These are phyloP conservation scores for Pseudogymnoascus sp. DNA, from an alignment of 2,329 filamentous ascomycete genomes.

Conservation along the genomic window DNA sequence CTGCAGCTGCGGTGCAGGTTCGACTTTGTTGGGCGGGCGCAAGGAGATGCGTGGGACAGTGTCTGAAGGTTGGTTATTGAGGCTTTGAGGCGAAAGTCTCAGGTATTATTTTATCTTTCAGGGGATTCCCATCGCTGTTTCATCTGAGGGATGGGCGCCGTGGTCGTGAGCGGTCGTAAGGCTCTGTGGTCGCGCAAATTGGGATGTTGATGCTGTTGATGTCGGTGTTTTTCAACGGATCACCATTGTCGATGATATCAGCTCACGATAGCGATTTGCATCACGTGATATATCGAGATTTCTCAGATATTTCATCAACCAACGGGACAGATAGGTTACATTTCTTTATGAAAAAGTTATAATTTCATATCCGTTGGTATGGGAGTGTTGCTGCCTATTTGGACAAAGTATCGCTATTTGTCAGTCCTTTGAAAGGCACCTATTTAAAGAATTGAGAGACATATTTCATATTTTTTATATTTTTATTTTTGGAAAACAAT, in stretches of 20 bases:
- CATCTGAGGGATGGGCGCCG: not conserved
- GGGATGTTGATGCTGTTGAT: not conserved
- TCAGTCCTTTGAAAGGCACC: not conserved
- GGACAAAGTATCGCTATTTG: not conserved
- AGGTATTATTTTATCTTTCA: not conserved
- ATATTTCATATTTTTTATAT: not conserved
- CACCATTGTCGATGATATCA: conserved; percentile 2
- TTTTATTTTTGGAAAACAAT: not conserved
- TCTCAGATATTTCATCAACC: not conserved
- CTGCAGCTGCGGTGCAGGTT: conserved; percentile 18
- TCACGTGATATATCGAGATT: not conserved
- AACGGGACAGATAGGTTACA: not conserved
- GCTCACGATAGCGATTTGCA: not conserved
- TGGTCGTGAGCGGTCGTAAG: not conserved
- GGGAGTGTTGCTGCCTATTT: not conserved
- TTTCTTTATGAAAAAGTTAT: not conserved
- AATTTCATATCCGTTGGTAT: not conserved
- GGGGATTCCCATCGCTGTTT: not conserved
- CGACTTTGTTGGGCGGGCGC: conserved; percentile 1
- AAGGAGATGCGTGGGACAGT: not conserved
- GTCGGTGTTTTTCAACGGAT: not conserved
- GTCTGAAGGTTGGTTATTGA: not conserved
- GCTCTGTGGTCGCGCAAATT: not conserved
- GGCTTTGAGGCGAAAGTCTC: conserved; percentile 1
- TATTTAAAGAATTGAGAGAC: not conserved